Evolutionary conservation across 2,329 filamentous ascomycete species (phyloP), one percentile per base, ranked within the genome.

Genomic region (Trichoderma polysporum): DNA sequence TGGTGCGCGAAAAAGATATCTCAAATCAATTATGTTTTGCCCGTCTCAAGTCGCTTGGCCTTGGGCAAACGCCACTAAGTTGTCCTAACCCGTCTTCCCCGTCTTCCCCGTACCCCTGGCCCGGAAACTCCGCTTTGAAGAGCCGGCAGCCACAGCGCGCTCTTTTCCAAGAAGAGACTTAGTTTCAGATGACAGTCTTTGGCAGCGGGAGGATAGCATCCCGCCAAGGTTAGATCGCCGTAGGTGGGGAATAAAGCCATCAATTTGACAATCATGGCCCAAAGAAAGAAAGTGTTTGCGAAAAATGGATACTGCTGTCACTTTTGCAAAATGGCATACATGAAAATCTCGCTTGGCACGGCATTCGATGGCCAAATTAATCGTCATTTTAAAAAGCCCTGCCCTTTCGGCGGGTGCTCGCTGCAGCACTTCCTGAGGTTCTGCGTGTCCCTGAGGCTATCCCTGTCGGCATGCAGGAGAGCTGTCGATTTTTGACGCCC

Each of bases 401-500:
- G 22, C 7, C 22, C 15, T 47, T 25, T 31, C 12, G 12, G 17
- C 9, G 45, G 33, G 33, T 27, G 59, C 49, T 19, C n/a, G 60
- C 29, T 61, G 58, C 45, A 22, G 22, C n/a, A n/a, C n/a, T n/a
- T n/a, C n/a, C n/a, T n/a, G n/a, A n/a, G n/a, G n/a, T n/a, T 33
- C 60, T 37, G 31, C 33, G 31, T 19, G 25, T 41, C 60, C 50
- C 50, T 56, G 37, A 35, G 56, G 15, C 25, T 13, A 47, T 27
- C 61, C 61, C 27, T 64, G 61, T 56, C 61, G 10, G 3, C 19
- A 64, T 64, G 61, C 61, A 64, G 61, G 50, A 64, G 61, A 54
- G 35, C 19, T 17, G 39, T 49, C 33, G 57, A 29, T n/a, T 29
- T 47, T 49, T 39, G 5, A 25, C 4, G 22, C 25, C 31, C 31